Percentiles rank a stretch among this genome's conserved stretches.
Conservation (phyloP, 2,329 filamentous ascomycete species). For the Fusarium sp. region DNA sequence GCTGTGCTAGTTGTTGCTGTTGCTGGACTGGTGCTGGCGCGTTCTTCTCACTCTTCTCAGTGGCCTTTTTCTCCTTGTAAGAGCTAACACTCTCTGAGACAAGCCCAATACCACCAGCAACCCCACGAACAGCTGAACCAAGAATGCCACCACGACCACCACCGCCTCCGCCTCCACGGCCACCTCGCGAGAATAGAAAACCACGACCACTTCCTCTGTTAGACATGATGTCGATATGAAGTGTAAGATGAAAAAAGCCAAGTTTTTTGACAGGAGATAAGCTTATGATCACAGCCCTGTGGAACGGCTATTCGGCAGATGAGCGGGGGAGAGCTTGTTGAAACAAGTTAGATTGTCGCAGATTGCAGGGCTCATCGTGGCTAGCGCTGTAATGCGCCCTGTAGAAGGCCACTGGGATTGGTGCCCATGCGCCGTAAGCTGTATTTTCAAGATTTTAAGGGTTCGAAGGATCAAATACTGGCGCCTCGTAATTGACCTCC, state of each 20-base stretch:
- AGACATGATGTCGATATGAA: not conserved
- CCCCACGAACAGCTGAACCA: slow-evolving; percentile 15
- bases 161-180: not conserved
- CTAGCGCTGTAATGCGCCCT: not conserved
- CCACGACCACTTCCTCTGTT: slow-evolving; percentile 8
- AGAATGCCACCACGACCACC: slow-evolving; percentile 2
- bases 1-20: not conserved
- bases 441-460: not conserved
- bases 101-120: slow-evolving; percentile 20
- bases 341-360: not conserved
- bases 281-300: slow-evolving; percentile 4
- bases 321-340: not conserved
- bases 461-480: not conserved
- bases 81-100: slow-evolving; percentile 19
- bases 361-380: not conserved
- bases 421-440: not conserved
- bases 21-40: not conserved
- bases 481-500: not conserved
- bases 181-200: slow-evolving; percentile 2
- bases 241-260: not conserved
- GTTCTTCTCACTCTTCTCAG: slow-evolving; percentile 1
- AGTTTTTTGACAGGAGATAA: not conserved
- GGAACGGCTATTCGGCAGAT: slow-evolving; percentile 15
- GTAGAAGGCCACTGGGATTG: not conserved
- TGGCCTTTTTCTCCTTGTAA: slow-evolving; percentile 11